Evolutionary conservation across 2,329 filamentous ascomycete species (phyloP).

Genomic region (Fusarium secorum): DNA sequence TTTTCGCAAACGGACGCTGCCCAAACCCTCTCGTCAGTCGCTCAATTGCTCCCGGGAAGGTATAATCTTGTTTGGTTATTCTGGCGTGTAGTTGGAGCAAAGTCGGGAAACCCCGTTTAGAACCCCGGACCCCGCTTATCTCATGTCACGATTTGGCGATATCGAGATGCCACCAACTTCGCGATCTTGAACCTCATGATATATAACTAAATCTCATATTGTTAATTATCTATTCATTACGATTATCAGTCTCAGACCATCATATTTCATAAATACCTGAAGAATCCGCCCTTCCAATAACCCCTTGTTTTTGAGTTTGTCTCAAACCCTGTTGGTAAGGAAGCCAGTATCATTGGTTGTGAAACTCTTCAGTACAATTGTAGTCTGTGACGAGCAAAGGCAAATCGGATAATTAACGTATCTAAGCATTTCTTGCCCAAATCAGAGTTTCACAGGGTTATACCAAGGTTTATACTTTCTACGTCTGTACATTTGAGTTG

Average conservation of each 20-base stretch:
- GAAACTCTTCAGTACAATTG: neutral
- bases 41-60: neutral
- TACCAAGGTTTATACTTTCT: neutral
- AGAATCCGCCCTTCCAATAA: neutral
- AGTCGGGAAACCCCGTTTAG: constrained; percentile 18
- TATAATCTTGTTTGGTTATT: neutral
- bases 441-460: neutral
- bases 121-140: constrained; percentile 10
- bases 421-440: neutral
- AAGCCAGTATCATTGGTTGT: neutral
- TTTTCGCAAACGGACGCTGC: constrained; percentile 1
- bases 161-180: neutral
- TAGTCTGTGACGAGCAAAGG: neutral
- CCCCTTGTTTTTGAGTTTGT: neutral
- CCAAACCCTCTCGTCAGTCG: constrained; percentile 15
- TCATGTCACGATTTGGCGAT: neutral
- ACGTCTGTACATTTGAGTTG: neutral
- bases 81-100: neutral
- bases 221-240: neutral
- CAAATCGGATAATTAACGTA: neutral
- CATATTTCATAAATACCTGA: neutral
- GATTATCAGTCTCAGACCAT: neutral
- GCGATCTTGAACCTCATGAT: neutral
- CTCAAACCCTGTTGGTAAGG: neutral
- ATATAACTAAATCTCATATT: neutral